Evolutionary conservation across 148 eudicot species (phyloP), one percentile per base, ranked within the genome.

Genomic region (Agrostemma githago): DNA sequence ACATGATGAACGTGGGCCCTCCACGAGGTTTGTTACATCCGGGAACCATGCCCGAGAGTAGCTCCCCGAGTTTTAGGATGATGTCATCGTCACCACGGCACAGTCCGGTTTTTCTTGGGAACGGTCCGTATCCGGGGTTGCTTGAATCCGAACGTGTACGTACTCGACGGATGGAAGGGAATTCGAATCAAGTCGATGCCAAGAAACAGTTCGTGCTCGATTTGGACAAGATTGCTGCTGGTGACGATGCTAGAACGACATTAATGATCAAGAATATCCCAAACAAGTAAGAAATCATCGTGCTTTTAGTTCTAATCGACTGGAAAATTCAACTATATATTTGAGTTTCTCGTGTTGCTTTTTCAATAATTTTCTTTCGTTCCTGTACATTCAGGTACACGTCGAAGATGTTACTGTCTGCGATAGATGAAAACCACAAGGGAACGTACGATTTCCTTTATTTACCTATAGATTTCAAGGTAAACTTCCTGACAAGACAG

Each of bases 231-330:
- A 95, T 95, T 78, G 84, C 72, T 7, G 75, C 21, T 72, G 90
- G 98, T 46, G 97, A 87, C 83, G 98, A 95, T 86, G 82, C 71
- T 12, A 79, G 98, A 71, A 92, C 98, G 42, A 95, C 98, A 14
- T 70, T 95, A 72, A 95, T 95, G 98, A 92, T 95, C 44, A 92
- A 95, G 68, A 95, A 95, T 77, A 95, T 95, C 44, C 98, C 98
- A 0, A 95, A 95, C 81, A 92, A 92, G 97, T 92, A 83, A 83
- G 79, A 70, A 14, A n/a, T 56, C 41, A 26, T 71, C 9, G 56
- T 48, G 53, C 11, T 48, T 8, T 7, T 7, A 48, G 2, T 48
- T 4, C 53, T 48, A 4, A n/a, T 48, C 12, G 12, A 48, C 14
- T 6, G 54, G 54, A 48, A 48, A 48, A 8, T 46, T 48, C 54